A percentile compares a stretch with the other conserved stretches of the same genome.
Conservation (phyloP, 2,329 filamentous ascomycete genomes). For the Ophiostoma tasmaniense region DNA sequence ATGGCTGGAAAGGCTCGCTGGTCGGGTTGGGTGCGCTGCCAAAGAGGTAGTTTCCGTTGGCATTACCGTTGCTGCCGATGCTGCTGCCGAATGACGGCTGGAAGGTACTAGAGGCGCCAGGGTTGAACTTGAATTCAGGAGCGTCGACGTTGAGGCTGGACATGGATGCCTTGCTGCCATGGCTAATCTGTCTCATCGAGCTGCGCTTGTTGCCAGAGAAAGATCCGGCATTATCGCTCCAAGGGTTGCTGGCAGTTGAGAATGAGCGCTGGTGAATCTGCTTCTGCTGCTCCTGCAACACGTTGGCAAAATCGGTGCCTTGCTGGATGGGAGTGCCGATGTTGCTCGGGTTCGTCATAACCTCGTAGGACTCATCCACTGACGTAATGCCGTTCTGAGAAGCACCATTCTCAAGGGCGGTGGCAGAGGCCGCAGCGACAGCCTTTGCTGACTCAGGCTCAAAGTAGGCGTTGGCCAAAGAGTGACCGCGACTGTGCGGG, state of each 20-base stretch:
- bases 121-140: conserved; percentile 76
- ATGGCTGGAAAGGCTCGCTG: conserved; percentile 37
- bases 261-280: conserved; percentile 48
- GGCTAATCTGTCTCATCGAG: conserved; percentile 40
- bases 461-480: conserved; percentile 58
- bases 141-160: conserved; percentile 84
- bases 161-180: conserved; percentile 60
- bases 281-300: conserved; percentile 41
- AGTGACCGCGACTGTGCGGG: conserved; percentile 66
- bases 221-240: conserved; percentile 43
- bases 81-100: conserved; percentile 29
- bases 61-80: not conserved
- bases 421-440: conserved; percentile 17
- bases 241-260: conserved; percentile 54
- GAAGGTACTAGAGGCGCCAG: conserved; percentile 43
- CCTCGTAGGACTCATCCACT: conserved; percentile 51
- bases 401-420: conserved; percentile 26
- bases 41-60: conserved; percentile 3
- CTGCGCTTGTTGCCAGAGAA: conserved; percentile 29
- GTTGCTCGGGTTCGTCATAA: conserved; percentile 67
- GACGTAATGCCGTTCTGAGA: conserved; percentile 7
- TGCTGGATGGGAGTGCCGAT: conserved; percentile 55
- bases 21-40: conserved; percentile 27
- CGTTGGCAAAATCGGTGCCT: conserved; percentile 38
- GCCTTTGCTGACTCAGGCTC: conserved; percentile 44